Evolutionary conservation across 805 yeast species (phyloP).

Genomic region (Pichia scutulata): DNA sequence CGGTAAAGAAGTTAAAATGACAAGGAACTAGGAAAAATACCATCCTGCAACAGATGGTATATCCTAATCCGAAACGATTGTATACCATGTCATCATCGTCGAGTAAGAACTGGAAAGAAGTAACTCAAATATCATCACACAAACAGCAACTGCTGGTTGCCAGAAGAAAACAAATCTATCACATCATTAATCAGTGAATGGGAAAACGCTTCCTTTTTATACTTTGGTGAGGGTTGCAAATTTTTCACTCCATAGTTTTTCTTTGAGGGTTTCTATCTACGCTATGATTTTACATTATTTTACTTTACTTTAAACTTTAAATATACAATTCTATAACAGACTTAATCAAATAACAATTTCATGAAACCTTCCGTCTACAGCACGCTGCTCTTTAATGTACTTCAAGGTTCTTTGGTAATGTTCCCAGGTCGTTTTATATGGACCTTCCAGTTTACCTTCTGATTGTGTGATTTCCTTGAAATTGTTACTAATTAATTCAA

Average conservation of each 20-base stretch:
- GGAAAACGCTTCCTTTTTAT: background rate
- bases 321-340: background rate
- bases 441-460: conserved; percentile 12
- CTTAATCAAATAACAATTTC: conserved; percentile 4
- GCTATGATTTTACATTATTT: no score
- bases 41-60: conserved; percentile 22
- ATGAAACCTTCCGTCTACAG: conserved; percentile 56
- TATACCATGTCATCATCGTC: conserved; percentile 90
- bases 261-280: conserved; percentile 4
- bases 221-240: background rate
- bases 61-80: conserved; percentile 33
- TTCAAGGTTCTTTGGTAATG: conserved; percentile 67
- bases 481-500: conserved; percentile 70
- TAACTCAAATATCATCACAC: conserved; percentile 38
- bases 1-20: conserved; percentile 25
- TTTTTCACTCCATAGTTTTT: background rate
- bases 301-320: no score
- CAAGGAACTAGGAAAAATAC: conserved; percentile 27
- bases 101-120: conserved; percentile 91
- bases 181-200: no score
- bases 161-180: background rate
- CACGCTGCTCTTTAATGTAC: conserved; percentile 63
- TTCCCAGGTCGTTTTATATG: conserved; percentile 32
- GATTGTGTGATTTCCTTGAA: conserved; percentile 27
- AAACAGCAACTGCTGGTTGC: conserved; percentile 10